Percentiles rank a stretch among this genome's conserved stretches.
phyloP scores from a whole-genome alignment of 2,329 filamentous ascomycete genomes.

The Cladosporium austrohemisphaericum region DNA sequence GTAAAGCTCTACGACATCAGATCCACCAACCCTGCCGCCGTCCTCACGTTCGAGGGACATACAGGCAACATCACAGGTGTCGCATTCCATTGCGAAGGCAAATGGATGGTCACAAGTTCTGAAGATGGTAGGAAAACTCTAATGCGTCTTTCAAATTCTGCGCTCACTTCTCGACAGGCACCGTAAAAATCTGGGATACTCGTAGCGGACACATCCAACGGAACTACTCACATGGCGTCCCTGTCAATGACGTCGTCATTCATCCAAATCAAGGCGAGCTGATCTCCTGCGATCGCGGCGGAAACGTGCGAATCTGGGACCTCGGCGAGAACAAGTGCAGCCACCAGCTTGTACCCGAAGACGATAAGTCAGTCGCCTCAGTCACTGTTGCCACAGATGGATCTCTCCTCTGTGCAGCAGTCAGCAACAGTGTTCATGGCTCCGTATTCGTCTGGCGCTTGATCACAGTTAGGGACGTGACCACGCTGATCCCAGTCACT shows the following conservation, averaged over 20 bases:
- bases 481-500: slow-evolving; percentile 78
- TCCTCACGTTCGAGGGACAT: slow-evolving; percentile 93
- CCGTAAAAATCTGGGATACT: slow-evolving; percentile 96
- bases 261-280: slow-evolving; percentile 98
- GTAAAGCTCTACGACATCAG: slow-evolving; percentile 99
- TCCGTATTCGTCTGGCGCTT: slow-evolving; percentile 98
- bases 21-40: slow-evolving; percentile 89
- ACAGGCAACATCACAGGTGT: slow-evolving; percentile 94
- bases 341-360: slow-evolving; percentile 92
- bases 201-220: slow-evolving; percentile 80
- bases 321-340: slow-evolving; percentile 95
- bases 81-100: slow-evolving; percentile 96
- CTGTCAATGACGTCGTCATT: slow-evolving; percentile 98
- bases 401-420: slow-evolving; percentile 74
- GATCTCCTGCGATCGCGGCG: slow-evolving; percentile 89
- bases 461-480: slow-evolving; percentile 75
- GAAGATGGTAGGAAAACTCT: slow-evolving; percentile 64
- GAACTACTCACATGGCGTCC: slow-evolving; percentile 83
- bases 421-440: slow-evolving; percentile 80
- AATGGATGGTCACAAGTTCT: slow-evolving; percentile 99
- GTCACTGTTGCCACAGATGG: slow-evolving; percentile 96
- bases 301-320: slow-evolving; percentile 94
- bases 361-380: slow-evolving; percentile 88
- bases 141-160: neutral
- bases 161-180: slow-evolving; percentile 38